Percentiles rank a stretch among this genome's conserved stretches.
These are phyloP conservation scores for California macrophylla DNA, from an alignment of 441 rosid species.

Conservation along the genomic window DNA sequence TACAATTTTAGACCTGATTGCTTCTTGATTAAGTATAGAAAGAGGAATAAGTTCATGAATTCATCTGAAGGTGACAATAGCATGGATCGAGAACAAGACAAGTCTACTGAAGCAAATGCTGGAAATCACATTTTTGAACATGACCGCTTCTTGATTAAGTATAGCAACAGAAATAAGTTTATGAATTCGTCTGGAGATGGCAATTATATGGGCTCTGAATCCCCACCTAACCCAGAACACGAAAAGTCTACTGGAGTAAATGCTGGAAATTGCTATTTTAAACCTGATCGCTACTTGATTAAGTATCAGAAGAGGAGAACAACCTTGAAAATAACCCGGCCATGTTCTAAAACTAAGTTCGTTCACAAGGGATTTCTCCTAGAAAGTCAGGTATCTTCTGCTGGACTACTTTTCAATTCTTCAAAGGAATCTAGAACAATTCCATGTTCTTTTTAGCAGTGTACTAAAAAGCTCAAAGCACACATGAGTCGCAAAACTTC, in stretches of 20 bases:
- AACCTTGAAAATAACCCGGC: constrained; percentile 13
- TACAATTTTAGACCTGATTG: background rate
- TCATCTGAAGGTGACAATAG: background rate
- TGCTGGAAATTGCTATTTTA: background rate
- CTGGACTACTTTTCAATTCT: constrained; percentile 16
- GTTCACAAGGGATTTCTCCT: constrained; percentile 15
- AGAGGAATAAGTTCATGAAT: background rate
- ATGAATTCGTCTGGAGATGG: background rate
- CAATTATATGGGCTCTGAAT: background rate
- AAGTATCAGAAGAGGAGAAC: constrained; percentile 23
- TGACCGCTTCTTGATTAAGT: background rate
- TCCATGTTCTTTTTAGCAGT: constrained; percentile 5
- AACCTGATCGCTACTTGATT: background rate
- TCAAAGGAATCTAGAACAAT: constrained; percentile 10
- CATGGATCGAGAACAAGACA: background rate
- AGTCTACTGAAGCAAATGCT: background rate
- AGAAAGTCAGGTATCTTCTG: constrained; percentile 7
- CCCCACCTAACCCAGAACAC: background rate
- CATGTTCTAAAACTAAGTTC: constrained; percentile 8
- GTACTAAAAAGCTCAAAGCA: background rate
- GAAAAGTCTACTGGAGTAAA: background rate
- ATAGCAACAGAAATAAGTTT: background rate
- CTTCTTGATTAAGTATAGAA: background rate
- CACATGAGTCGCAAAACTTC: background rate
- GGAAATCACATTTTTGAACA: background rate